Evolutionary conservation across 2,329 filamentous ascomycete species (phyloP), one percentile per base, ranked within the genome.

Genomic region (Alternaria sp.): DNA sequence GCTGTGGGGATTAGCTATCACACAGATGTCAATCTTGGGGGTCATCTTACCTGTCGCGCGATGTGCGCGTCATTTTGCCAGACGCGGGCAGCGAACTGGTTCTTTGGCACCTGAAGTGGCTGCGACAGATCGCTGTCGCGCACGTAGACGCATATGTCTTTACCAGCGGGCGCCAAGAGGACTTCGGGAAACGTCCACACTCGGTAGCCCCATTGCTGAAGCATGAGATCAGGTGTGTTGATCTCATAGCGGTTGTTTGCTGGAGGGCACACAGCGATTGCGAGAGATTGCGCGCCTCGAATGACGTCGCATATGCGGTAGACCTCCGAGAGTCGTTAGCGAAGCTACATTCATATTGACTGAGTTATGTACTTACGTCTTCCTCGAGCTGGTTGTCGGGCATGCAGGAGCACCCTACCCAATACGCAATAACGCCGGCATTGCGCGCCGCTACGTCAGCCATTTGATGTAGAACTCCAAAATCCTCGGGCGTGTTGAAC

Each of bases 101-200:
- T 79, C 65, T 83, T 84, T 0, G 77, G 66, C 4, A 83, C 64
- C 8, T 62, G 25, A 3, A 74, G 30, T 6, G 72, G 74, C 5
- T 61, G 65, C 18, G 64, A 55, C 6, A 70, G 66, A 30, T 77
- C 71, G n/a, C 55, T 66, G 9, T 65, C 72, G 23, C 75, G 75
- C 14, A 72, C 71, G 57, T 80, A 82, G 6, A 82, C 71, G 6
- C 66, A 61, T 46, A 82, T 79, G 2, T 69, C 61, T 25, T 71
- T 67, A 0, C 71, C 67, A 3, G 66, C 67, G 6, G 78, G 77
- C 21, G 76, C 71, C 2, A 83, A 69, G 0, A 83, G 71, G 2
- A 81, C 73, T 64, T 84, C 82, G 2, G 84, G 82, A 28, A 85
- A 77, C 0, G 84, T 85, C 79, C 83, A 84, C 20, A 86, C 74